Evolutionary conservation across 257 asterid species (phyloP).

Genomic region (Petunia axillaris): DNA sequence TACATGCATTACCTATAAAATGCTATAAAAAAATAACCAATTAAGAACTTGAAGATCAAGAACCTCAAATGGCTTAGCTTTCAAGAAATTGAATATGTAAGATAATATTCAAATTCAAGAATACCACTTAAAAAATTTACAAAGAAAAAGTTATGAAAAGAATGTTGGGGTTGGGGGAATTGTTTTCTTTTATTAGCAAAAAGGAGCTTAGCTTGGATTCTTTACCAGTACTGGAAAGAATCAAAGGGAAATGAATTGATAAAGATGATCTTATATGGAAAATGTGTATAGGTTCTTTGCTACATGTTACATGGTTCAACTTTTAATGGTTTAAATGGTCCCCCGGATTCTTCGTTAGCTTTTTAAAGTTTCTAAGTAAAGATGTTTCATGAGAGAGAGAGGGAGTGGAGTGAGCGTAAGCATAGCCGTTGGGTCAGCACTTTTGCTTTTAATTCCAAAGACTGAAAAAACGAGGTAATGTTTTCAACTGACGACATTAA

Average conservation of each 20-base stretch:
- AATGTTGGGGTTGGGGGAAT: background rate
- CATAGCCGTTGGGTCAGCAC: conserved; percentile 60
- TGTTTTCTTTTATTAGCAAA: conserved; percentile 15
- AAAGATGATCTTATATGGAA: conserved; percentile 38
- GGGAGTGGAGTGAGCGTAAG: conserved; percentile 42
- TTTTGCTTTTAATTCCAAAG: conserved; percentile 21
- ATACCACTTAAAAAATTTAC: background rate
- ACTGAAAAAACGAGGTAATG: too few species aligned
- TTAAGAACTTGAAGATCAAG: too few species aligned
- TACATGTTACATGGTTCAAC: conserved; percentile 22
- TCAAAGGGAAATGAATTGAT: conserved; percentile 43
- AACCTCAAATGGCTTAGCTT: background rate
- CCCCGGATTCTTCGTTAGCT: conserved; percentile 38
- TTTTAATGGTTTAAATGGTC: background rate
- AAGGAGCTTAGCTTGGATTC: conserved; percentile 34
- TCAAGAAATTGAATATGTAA: too few species aligned
- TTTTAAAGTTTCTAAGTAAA: conserved; percentile 27
- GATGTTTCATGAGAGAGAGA: background rate
- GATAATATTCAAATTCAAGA: background rate
- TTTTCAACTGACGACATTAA: too few species aligned
- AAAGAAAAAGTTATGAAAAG: background rate
- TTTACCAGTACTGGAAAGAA: conserved; percentile 42
- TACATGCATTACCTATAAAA: too few species aligned
- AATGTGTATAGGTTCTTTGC: conserved; percentile 10
- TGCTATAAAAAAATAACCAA: background rate